Percentiles rank a stretch among this genome's conserved stretches.
Conservation (phyloP, 2,329 filamentous ascomycete species). For the Phialemoniopsis sp. region DNA sequence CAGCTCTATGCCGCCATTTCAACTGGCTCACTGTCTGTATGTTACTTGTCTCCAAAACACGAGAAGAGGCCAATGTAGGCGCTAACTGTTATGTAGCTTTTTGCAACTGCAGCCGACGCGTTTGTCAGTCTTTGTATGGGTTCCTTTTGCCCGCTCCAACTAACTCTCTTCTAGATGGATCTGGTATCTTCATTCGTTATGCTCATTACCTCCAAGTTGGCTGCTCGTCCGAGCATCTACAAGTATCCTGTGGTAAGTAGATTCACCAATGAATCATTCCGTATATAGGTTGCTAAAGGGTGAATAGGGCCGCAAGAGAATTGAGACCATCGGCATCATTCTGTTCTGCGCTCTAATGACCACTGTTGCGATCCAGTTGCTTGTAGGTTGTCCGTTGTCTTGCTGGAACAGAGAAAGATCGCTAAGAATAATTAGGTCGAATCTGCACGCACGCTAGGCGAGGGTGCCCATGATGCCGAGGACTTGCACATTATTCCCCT, state of each 20-base stretch:
- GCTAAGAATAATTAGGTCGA: conserved; percentile 33
- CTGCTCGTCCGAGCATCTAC: conserved; percentile 55
- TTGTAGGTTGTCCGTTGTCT: conserved; percentile 30
- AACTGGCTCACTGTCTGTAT: conserved; percentile 50
- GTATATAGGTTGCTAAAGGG: conserved; percentile 6
- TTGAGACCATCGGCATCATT: conserved; percentile 62
- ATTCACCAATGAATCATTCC: neutral
- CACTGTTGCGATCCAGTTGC: conserved; percentile 58
- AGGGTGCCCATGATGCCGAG: conserved; percentile 33
- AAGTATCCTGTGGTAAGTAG: conserved; percentile 53
- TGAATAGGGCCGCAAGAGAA: conserved; percentile 48
- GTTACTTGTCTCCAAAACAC: conserved; percentile 6
- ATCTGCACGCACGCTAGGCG: conserved; percentile 47
- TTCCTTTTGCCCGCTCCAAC: conserved; percentile 13
- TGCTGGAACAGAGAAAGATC: neutral
- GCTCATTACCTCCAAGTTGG: conserved; percentile 55
- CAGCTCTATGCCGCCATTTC: conserved; percentile 55
- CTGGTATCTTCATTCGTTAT: conserved; percentile 61
- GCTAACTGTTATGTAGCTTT: conserved; percentile 31
- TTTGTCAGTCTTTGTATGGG: conserved; percentile 35
- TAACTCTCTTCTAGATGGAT: conserved; percentile 41
- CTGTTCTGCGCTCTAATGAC: conserved; percentile 65
- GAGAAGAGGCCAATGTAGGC: conserved; percentile 12
- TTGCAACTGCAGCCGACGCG: conserved; percentile 62
- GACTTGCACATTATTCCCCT: conserved; percentile 50